These are phyloP conservation scores for Trichosporon coremiiforme DNA, from an alignment of 1,284 basidiomycete genomes.

Conservation along the genomic window DNA sequence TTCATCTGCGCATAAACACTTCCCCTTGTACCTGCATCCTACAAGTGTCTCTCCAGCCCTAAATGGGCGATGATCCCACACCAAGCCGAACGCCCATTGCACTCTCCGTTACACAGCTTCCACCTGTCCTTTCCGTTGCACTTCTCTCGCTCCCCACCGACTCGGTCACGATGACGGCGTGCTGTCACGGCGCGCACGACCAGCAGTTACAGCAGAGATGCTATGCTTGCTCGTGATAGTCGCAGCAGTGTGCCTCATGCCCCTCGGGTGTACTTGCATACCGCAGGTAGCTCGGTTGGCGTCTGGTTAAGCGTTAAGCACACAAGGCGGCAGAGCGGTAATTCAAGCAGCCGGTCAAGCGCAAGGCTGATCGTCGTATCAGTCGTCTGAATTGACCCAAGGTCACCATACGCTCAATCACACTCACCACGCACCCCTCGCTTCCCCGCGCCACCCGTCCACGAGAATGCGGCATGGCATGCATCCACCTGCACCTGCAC, in stretches of 20 bases:
- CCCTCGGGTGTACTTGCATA: background rate
- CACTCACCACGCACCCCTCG: background rate
- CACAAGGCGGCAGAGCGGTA: background rate
- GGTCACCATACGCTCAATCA: background rate
- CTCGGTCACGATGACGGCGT: background rate
- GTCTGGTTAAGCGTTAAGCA: background rate
- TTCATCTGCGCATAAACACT: background rate
- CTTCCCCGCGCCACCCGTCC: background rate
- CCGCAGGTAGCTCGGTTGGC: background rate
- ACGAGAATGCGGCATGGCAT: background rate
- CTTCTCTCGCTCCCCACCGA: background rate
- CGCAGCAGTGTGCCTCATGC: background rate
- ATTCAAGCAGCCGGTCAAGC: constrained; percentile 5
- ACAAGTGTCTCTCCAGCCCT: background rate
- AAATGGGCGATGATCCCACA: background rate
- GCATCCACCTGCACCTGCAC: background rate
- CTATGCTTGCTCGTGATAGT: background rate
- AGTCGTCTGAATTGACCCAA: constrained; percentile 8
- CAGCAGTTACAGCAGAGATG: background rate
- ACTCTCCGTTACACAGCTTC: background rate
- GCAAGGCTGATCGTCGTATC: background rate
- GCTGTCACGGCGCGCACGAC: background rate
- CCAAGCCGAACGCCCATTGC: background rate
- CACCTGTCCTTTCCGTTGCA: background rate
- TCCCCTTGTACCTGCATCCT: background rate